Evolutionary conservation across 2,329 filamentous ascomycete genomes (phyloP).

Genomic region (Pezicula neosporulosa): DNA sequence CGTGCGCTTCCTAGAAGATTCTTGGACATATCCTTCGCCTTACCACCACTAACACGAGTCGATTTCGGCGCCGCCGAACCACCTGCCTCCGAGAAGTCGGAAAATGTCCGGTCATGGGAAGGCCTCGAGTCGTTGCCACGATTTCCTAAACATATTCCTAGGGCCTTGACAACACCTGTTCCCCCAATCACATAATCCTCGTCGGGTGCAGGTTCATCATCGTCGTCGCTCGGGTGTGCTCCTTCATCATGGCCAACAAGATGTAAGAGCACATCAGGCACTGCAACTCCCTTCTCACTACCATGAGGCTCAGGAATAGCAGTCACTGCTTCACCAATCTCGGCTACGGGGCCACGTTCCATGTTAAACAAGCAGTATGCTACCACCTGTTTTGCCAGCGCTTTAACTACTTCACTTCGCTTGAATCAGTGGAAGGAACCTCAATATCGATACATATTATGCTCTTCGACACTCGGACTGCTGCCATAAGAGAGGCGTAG

Average conservation of each 20-base stretch:
- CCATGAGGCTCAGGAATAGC: conserved; percentile 32
- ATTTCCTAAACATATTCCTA: conserved; percentile 87
- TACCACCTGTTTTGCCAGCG: conserved; percentile 89
- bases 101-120: conserved; percentile 20
- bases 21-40: conserved; percentile 90
- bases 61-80: conserved; percentile 42
- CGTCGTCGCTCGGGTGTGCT: conserved; percentile 47
- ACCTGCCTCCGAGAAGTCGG: conserved; percentile 19
- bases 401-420: conserved; percentile 88
- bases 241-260: conserved; percentile 70
- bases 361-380: conserved; percentile 92
- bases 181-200: conserved; percentile 96
- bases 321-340: conserved; percentile 45
- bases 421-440: conserved; percentile 75
- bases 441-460: conserved; percentile 92
- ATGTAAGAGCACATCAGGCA: conserved; percentile 83
- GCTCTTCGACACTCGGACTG: conserved; percentile 76
- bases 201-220: conserved; percentile 71
- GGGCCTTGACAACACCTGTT: conserved; percentile 89
- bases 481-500: conserved; percentile 87
- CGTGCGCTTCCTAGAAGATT: conserved; percentile 82
- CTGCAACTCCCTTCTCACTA: conserved; percentile 47
- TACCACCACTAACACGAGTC: conserved; percentile 45
- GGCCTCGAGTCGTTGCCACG: conserved; percentile 60
- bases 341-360: conserved; percentile 69